A percentile compares a stretch with the other conserved stretches of the same genome.
Evolutionary conservation across 192 early-diverging fungal species (phyloP).

Genomic region (Coemansia sp.): DNA sequence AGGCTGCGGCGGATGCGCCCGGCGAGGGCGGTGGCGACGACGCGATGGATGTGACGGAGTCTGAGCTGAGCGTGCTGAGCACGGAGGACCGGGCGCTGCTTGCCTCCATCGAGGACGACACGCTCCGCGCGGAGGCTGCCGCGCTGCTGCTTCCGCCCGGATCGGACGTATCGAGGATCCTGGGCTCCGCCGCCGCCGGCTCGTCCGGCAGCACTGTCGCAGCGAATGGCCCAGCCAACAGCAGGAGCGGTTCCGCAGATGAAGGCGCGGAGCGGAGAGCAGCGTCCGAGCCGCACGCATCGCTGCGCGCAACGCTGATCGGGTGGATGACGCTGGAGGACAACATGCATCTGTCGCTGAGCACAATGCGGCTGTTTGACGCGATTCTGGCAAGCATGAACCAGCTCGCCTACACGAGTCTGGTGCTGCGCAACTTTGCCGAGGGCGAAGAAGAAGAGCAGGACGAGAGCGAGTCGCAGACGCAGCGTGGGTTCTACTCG

Average conservation of each 20-base stretch:
- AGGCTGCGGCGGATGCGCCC: too few relatives aligned
- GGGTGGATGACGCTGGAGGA: constrained; percentile 49
- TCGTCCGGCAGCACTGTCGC: not conserved
- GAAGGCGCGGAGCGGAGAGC: not conserved
- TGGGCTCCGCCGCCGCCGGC: not conserved
- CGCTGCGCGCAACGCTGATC: constrained; percentile 33
- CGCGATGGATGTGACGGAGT: not conserved
- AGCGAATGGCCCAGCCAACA: not conserved
- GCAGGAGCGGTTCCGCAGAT: not conserved
- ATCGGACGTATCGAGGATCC: not conserved
- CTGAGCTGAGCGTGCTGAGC: constrained; percentile 9
- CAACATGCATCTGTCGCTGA: constrained; percentile 53
- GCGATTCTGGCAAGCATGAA: constrained; percentile 61
- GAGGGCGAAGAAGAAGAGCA: not conserved
- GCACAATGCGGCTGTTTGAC: constrained; percentile 62
- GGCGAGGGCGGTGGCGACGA: not conserved
- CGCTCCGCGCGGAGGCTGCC: constrained; percentile 44
- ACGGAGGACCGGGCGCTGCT: constrained; percentile 40
- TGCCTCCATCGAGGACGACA: constrained; percentile 45
- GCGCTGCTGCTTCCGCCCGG: constrained; percentile 33
- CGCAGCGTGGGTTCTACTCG: constrained; percentile 6
- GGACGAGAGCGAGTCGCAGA: not conserved
- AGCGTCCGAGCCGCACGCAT: not conserved
- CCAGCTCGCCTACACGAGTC: constrained; percentile 61
- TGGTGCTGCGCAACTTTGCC: constrained; percentile 59